These are phyloP conservation scores for Prunus fruticosa DNA, from an alignment of 306 rosid species.

Conservation along the genomic window DNA sequence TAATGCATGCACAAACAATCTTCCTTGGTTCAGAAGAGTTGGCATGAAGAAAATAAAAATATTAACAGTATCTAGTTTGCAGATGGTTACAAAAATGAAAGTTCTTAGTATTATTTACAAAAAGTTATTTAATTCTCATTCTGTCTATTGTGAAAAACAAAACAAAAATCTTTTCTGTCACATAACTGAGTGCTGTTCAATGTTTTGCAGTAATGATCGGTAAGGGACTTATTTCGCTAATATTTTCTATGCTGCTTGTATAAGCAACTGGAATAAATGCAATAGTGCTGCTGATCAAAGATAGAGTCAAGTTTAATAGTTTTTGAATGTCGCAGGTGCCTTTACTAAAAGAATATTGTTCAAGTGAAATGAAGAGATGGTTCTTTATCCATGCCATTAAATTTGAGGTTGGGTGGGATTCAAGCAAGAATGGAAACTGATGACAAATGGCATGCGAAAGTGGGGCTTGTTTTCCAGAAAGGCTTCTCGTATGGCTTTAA, in stretches of 20 bases:
- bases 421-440: neutral
- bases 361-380: neutral
- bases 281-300: neutral
- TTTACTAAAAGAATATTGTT: neutral
- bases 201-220: neutral
- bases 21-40: neutral
- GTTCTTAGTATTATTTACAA: neutral
- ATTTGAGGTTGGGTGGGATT: neutral
- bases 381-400: neutral
- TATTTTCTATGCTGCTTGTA: neutral
- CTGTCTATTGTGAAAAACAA: neutral
- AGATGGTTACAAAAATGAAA: neutral
- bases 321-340: slow-evolving; percentile 1
- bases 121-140: neutral
- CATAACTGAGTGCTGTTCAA: neutral
- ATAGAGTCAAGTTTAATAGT: neutral
- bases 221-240: neutral
- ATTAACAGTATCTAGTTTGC: neutral
- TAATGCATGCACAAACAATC: neutral
- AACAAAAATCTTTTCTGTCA: neutral
- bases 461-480: neutral
- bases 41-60: neutral
- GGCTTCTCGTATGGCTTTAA: neutral
- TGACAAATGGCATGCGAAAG: neutral
- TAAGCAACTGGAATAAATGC: neutral